Evolutionary conservation across 1,139 yeast genomes (phyloP), one percentile per base, ranked within the genome.

Genomic region (Protomyces pachydermus): DNA sequence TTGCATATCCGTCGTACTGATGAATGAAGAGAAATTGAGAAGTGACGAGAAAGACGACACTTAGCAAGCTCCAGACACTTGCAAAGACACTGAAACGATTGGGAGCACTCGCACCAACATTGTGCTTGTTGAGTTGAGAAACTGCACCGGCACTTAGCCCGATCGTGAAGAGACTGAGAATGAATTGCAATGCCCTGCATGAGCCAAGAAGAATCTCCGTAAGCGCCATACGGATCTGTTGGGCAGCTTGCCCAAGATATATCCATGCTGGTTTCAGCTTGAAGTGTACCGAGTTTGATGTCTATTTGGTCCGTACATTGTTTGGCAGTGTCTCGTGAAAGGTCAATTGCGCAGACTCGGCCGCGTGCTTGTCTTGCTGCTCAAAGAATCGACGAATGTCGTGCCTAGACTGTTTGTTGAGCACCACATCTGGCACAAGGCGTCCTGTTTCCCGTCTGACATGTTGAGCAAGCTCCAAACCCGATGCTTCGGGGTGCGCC

Each of bases 131-230:
- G 16, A 58, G 53, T 4, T 32, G 28, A 38, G 53, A 50, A 6
- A 58, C 56, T 5, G 62, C 46, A 9, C 56, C 56, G 32, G 56
- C 42, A 25, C 56, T 23, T 35, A 58, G 34, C 2, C 62, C 62
- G 23, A 58, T 12, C 8, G 62, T 34, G 62, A 58, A 20, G 53
- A 58, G 23, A 8, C 56, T 51, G 12, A 52, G 34, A 10, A 58
- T 20, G 20, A 58, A 16, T 28, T 58, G 62, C 14, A 28, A 38
- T 32, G 52, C 62, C 16, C 62, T 52, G 39, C 28, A 28, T 10
- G 62, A 52, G 45, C 62, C 62, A 23, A 58, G 42, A 18, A 58
- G 23, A 18, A 58, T 39, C 34, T 58, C 62, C 9, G 62, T 58
- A 10, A 58, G 45, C 12, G 62, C 56, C 62, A 58, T 58, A 10